phyloP scores from a whole-genome alignment of 2,329 filamentous ascomycete genomes.

The Periconia macrospinosa region DNA sequence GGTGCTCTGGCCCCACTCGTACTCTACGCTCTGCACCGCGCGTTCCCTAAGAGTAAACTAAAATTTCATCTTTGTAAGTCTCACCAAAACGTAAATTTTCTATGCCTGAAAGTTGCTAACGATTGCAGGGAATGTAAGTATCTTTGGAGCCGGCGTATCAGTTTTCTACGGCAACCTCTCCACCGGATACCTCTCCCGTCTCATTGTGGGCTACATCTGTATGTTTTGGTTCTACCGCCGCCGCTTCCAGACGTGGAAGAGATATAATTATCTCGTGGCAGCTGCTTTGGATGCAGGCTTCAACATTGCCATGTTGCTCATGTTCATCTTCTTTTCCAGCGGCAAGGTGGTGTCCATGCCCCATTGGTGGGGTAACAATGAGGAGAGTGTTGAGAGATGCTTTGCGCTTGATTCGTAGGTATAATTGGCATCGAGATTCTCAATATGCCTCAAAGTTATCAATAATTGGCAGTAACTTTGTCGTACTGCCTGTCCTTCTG shows the following conservation, averaged over 20 bases:
- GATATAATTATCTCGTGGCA: constrained; percentile 64
- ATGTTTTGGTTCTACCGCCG: constrained; percentile 63
- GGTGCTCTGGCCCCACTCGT: constrained; percentile 51
- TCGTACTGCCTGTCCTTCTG: too few species aligned
- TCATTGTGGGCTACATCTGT: constrained; percentile 63
- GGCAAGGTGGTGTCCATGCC: constrained; percentile 62
- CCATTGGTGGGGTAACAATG: constrained; percentile 67
- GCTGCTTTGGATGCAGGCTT: constrained; percentile 66
- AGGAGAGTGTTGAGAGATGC: constrained; percentile 58
- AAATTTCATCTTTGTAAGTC: constrained; percentile 53
- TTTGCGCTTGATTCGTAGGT: constrained; percentile 51
- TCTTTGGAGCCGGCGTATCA: constrained; percentile 60
- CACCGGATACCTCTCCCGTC: constrained; percentile 59
- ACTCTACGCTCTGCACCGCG: constrained; percentile 55
- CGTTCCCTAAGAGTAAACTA: constrained; percentile 56
- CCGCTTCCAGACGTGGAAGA: constrained; percentile 60
- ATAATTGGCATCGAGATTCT: too few species aligned
- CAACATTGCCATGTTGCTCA: constrained; percentile 63
- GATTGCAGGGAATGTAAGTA: constrained; percentile 58
- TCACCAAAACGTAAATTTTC: neutral
- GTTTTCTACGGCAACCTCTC: constrained; percentile 65
- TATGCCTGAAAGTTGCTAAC: neutral
- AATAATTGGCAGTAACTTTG: too few species aligned
- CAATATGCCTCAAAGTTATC: too few species aligned
- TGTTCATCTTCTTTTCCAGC: constrained; percentile 63